Base-by-base conservation (phyloP, 768 basidiomycete species). In the Boletus pseudo-olivaceus region DNA sequence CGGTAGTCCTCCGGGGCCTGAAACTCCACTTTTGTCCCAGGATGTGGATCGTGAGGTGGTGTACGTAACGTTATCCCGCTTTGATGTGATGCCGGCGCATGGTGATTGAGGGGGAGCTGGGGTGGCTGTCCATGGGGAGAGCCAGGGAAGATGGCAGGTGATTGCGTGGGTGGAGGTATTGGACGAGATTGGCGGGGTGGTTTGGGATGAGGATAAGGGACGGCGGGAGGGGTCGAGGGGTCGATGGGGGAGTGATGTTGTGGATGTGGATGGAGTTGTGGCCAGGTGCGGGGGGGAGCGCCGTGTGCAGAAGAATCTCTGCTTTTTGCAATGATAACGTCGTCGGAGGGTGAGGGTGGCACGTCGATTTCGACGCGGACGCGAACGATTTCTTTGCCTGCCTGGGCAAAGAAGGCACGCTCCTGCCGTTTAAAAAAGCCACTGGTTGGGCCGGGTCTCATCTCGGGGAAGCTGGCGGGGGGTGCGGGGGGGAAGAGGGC, bases 371-470 rank as follows among this genome's bases (percentile, higher is more conserved):
- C 87, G 38, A 88, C 79, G 26, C 84, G 79, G 29, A 88, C 84
- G 27, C 87, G 83, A 39, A 90, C 82, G 60, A 90, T 87, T 68
- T 89, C 88, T 56, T 81, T 84, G 23, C 87, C 88, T 0, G 85
- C 85, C 61, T 87, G 82, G 1, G 87, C 87, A 59, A 91, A 91
- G 69, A 88, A 91, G 8, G 84, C 85, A 51, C 88, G 85, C 62
- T 91, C 88, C 67, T 91, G 85, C 0, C 81, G 76, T 58, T 83
- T 80, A 67, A 91, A 91, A 67, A 80, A 90, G 29, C 83, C 81
- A 47, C 82, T 84, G 0, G 89, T 90, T 4, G 87, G 82, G 1
- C 84, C 83, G 2, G 80, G 76, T 51, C 81, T 74, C 71, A 82
- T 76, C 59, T 82, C 81, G 30, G 76, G 73, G 47, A 79, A 80